Conservation (phyloP, 345 rosid species). For the Nasturtium officinale region DNA sequence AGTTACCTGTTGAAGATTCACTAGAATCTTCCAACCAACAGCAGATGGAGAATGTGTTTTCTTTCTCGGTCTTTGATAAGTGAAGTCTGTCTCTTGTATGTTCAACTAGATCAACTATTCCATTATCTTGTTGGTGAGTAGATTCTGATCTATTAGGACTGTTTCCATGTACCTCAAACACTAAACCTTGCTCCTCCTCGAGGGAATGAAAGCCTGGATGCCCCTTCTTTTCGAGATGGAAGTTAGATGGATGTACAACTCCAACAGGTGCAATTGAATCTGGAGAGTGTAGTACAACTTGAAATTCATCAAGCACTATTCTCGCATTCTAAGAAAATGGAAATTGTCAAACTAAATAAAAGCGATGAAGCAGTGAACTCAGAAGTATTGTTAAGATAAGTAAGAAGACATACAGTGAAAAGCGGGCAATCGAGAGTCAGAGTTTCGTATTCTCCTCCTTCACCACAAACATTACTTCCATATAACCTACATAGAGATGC, state of each 20-base stretch:
- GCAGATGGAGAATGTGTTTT: conserved; percentile 63
- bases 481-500: conserved; percentile 55
- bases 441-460: conserved; percentile 98
- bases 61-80: conserved; percentile 59
- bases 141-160: conserved; percentile 42
- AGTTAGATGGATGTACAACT: conserved; percentile 73
- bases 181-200: conserved; percentile 48
- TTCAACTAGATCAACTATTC: conserved; percentile 45
- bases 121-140: conserved; percentile 39
- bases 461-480: conserved; percentile 95
- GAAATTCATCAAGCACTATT: conserved; percentile 80
- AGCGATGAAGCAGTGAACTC: neutral
- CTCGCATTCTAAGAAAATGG: conserved; percentile 60
- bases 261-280: conserved; percentile 95
- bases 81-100: conserved; percentile 48
- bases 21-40: conserved; percentile 75
- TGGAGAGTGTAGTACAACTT: conserved; percentile 75
- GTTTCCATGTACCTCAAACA: conserved; percentile 69
- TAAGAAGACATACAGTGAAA: conserved; percentile 61
- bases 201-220: conserved; percentile 34
- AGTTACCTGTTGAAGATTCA: conserved; percentile 64
- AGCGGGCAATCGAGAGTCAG: conserved; percentile 96
- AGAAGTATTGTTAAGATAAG: neutral
- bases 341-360: conserved; percentile 18
- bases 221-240: conserved; percentile 74